Conservation (phyloP, 257 asterid species). For the Plantago major region DNA sequence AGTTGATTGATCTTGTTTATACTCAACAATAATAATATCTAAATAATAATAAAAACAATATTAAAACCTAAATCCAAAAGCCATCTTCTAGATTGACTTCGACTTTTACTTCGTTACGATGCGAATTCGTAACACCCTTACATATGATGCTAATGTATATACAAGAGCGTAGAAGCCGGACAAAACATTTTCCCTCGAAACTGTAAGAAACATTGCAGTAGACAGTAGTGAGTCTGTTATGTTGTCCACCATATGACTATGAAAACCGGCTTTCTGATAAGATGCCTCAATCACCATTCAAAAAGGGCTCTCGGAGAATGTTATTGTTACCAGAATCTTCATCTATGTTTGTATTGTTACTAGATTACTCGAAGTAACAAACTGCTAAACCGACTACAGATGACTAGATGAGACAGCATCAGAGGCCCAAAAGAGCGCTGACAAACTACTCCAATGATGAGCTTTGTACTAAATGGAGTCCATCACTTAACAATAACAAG, state of each 20-base stretch:
- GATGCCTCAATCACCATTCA: constrained; percentile 47
- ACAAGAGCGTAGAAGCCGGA: constrained; percentile 48
- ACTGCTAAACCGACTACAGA: constrained; percentile 26
- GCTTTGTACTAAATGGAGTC: constrained; percentile 33
- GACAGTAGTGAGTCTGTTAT: constrained; percentile 36
- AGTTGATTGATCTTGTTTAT: too few relatives aligned
- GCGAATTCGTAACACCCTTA: too few relatives aligned
- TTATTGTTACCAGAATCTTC: constrained; percentile 4
- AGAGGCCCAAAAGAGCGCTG: constrained; percentile 34
- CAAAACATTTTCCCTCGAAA: constrained; percentile 40
- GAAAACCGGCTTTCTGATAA: constrained; percentile 46
- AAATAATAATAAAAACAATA: too few relatives aligned
- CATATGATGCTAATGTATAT: constrained; percentile 47
- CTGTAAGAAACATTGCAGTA: constrained; percentile 45
- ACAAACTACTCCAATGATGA: constrained; percentile 17
- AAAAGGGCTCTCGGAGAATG: constrained; percentile 39
- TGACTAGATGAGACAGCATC: constrained; percentile 22
- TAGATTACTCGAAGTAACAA: constrained; percentile 30
- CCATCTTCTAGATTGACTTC: too few relatives aligned
- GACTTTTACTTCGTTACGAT: too few relatives aligned
- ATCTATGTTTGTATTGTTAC: constrained; percentile 7
- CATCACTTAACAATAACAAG: constrained; percentile 39
- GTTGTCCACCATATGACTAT: constrained; percentile 34
- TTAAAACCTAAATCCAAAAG: too few relatives aligned
- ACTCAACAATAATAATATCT: too few relatives aligned